Percentiles rank a stretch among this genome's conserved stretches.
phyloP scores from a whole-genome alignment of 2,329 filamentous ascomycete genomes.

The Phaeophleospora eucalypticola region DNA sequence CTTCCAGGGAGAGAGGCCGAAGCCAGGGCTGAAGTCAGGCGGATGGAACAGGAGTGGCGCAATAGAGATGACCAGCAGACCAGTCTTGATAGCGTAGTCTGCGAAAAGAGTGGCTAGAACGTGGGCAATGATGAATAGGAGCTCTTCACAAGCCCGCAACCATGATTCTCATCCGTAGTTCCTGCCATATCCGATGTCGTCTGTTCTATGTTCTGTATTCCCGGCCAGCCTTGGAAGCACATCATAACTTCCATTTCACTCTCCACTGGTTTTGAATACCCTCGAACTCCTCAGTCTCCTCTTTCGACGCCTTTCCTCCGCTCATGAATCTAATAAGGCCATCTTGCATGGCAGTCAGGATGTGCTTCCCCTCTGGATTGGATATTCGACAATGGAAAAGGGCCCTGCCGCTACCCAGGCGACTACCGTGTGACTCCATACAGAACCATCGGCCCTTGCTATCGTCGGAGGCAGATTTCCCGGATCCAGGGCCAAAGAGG shows the following conservation, averaged over 20 bases:
- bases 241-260: slow-evolving; percentile 4
- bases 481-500: slow-evolving; percentile 30
- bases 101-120: too few species aligned
- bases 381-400: slow-evolving; percentile 47
- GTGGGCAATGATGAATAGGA: too few species aligned
- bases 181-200: too few species aligned
- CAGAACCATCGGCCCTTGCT: slow-evolving; percentile 42
- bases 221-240: neutral
- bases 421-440: slow-evolving; percentile 47
- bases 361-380: slow-evolving; percentile 38
- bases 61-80: too few species aligned
- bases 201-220: neutral
- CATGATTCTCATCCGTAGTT: too few species aligned
- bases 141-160: too few species aligned
- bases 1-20: too few species aligned
- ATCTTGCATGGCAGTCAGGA: slow-evolving; percentile 50
- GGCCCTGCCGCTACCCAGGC: slow-evolving; percentile 43
- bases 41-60: too few species aligned
- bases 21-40: too few species aligned
- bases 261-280: slow-evolving; percentile 13
- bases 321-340: slow-evolving; percentile 38
- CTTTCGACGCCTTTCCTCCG: neutral
- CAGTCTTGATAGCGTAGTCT: too few species aligned
- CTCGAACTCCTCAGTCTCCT: neutral
- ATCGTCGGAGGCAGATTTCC: slow-evolving; percentile 27